phyloP scores from a whole-genome alignment of 257 asterid species.

The Solanum chmielewskii region DNA sequence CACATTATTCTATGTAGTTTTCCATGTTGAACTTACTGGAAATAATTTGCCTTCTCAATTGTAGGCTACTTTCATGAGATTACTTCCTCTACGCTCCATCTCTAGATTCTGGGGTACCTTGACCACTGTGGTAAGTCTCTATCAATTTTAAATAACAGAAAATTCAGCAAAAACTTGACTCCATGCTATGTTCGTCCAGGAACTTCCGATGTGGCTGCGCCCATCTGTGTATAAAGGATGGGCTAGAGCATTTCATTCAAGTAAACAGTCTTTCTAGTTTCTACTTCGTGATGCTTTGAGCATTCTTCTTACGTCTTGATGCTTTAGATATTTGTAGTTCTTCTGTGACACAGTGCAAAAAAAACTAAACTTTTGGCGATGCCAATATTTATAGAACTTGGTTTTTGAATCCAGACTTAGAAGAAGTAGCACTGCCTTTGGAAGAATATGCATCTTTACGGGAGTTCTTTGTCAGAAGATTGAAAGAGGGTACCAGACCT shows the following conservation, averaged over 20 bases:
- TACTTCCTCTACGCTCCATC: conserved; percentile 78
- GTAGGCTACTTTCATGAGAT: conserved; percentile 70
- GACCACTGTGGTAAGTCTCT: conserved; percentile 54
- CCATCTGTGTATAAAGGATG: conserved; percentile 80
- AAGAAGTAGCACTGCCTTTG: conserved; percentile 72
- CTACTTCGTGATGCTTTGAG: neutral
- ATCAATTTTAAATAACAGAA: conserved; percentile 1
- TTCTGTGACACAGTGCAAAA: neutral
- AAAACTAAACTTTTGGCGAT: neutral
- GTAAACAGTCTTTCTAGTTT: conserved; percentile 31
- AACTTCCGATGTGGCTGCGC: conserved; percentile 76
- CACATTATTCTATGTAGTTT: neutral
- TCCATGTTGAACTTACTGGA: neutral
- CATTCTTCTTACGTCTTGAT: neutral
- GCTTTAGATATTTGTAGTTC: neutral
- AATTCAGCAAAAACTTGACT: neutral
- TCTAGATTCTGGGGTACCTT: conserved; percentile 86
- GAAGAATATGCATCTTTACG: conserved; percentile 80
- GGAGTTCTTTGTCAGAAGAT: conserved; percentile 66
- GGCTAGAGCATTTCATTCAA: conserved; percentile 95
- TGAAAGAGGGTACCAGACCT: conserved; percentile 79
- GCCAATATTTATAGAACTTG: neutral
- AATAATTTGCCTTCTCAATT: conserved; percentile 4
- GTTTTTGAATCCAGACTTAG: conserved; percentile 45
- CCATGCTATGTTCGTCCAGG: conserved; percentile 44